These are phyloP conservation scores for Pestalotiopsis sp. DNA, from an alignment of 2,329 filamentous ascomycete genomes.

Conservation along the genomic window DNA sequence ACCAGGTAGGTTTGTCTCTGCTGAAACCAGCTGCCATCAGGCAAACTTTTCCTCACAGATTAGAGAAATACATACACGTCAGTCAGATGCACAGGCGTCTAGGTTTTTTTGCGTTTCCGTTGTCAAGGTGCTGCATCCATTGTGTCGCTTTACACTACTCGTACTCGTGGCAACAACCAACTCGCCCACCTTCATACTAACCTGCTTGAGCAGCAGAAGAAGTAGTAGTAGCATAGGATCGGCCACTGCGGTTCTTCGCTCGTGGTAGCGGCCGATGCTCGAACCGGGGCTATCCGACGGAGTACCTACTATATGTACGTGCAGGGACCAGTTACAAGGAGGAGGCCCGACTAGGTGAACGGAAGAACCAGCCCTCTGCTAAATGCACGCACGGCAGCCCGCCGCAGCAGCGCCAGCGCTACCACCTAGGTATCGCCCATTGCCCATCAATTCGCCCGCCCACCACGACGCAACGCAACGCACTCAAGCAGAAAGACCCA, in stretches of 20 bases:
- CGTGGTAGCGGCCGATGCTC: constrained; percentile 5
- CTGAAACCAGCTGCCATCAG: not conserved
- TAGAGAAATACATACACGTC: not conserved
- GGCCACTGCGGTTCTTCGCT: not conserved
- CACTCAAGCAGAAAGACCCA: constrained; percentile 7
- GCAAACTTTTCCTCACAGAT: not conserved
- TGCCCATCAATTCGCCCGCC: not conserved
- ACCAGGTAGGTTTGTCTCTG: not conserved
- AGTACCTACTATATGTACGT: not conserved
- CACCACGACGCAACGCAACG: not conserved
- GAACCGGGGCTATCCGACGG: not conserved
- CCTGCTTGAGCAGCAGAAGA: not conserved
- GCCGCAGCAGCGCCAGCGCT: not conserved
- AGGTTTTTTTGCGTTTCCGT: not conserved
- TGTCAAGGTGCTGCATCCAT: not conserved
- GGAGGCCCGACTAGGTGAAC: not conserved
- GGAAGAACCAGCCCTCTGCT: not conserved
- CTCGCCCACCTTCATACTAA: not conserved
- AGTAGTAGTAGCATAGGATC: not conserved
- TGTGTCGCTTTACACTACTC: not conserved
- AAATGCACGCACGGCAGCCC: not conserved
- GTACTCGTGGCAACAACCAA: not conserved
- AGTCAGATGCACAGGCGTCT: constrained; percentile 3
- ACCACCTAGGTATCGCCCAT: not conserved
- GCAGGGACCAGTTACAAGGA: not conserved